Percentiles rank a stretch among this genome's conserved stretches.
These are phyloP conservation scores for Ambrosiella beaveri DNA, from an alignment of 2,329 filamentous ascomycete species.

Conservation along the genomic window DNA sequence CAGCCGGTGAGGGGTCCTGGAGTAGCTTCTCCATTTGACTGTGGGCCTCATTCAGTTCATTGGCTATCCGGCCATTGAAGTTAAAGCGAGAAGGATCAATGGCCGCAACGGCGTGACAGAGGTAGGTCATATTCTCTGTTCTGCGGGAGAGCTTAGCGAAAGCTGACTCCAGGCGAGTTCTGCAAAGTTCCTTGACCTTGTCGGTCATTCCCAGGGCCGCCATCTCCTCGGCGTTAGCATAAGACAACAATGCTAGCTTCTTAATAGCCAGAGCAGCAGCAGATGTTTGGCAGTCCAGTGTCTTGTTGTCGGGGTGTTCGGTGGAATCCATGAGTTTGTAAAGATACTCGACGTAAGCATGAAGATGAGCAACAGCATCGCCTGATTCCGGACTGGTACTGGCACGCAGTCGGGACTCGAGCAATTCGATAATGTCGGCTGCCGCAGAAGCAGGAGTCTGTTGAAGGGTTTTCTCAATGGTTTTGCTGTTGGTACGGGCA, in stretches of 20 bases:
- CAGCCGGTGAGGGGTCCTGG: constrained; percentile 21
- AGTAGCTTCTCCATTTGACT: constrained; percentile 35
- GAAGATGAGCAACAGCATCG: constrained; percentile 19
- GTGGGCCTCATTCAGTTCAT: constrained; percentile 34
- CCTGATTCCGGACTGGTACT: constrained; percentile 8
- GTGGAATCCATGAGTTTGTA: constrained; percentile 31
- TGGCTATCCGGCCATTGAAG: constrained; percentile 38
- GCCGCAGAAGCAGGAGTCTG: constrained; percentile 40
- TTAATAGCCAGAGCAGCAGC: constrained; percentile 28
- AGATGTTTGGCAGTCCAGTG: constrained; percentile 18
- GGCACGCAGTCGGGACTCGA: constrained; percentile 26
- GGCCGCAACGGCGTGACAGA: constrained; percentile 36
- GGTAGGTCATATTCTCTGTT: constrained; percentile 32
- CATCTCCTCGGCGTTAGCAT: constrained; percentile 29
- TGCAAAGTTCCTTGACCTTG: constrained; percentile 35
- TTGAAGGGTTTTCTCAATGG: constrained; percentile 56
- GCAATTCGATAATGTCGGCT: constrained; percentile 31
- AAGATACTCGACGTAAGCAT: constrained; percentile 36
- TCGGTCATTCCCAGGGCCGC: constrained; percentile 29
- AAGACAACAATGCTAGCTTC: constrained; percentile 38
- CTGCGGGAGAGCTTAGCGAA: constrained; percentile 40
- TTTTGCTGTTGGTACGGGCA: constrained; percentile 69
- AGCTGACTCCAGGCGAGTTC: constrained; percentile 38
- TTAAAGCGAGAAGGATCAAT: constrained; percentile 34
- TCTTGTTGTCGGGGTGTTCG: constrained; percentile 18